A percentile compares a stretch with the other conserved stretches of the same genome.
Evolutionary conservation across 805 yeast species (phyloP).

Genomic region (Jamesozyma hellenica): DNA sequence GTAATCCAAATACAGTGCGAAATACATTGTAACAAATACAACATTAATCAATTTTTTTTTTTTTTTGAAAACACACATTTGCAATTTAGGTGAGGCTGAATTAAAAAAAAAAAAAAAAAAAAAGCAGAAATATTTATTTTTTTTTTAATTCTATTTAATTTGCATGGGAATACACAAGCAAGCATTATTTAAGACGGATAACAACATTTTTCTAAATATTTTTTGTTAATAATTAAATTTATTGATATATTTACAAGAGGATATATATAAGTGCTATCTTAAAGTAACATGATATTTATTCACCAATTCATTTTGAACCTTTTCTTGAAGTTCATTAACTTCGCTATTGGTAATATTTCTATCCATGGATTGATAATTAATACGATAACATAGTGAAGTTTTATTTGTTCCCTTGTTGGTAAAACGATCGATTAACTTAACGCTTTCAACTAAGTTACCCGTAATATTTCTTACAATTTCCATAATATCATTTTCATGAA

Average conservation of each 20-base stretch:
- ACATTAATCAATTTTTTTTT: no score
- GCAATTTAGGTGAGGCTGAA: no score
- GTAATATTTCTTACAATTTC: conserved; percentile 79
- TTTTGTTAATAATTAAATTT: no score
- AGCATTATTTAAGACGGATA: no score
- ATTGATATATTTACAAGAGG: not conserved
- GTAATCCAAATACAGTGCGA: no score
- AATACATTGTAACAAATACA: no score
- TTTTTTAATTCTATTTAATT: no score
- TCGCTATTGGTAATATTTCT: conserved; percentile 80
- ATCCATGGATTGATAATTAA: conserved; percentile 93
- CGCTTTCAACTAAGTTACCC: conserved; percentile 84
- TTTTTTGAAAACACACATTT: no score
- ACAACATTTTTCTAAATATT: no score
- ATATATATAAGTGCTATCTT: conserved; percentile 25
- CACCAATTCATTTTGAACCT: conserved; percentile 50
- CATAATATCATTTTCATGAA: conserved; percentile 89
- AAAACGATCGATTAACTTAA: conserved; percentile 69
- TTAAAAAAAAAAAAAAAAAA: no score
- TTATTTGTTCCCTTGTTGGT: conserved; percentile 72
- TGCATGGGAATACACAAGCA: no score
- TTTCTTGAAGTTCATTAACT: conserved; percentile 60
- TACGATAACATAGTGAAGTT: conserved; percentile 76
- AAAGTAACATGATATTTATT: conserved; percentile 47
- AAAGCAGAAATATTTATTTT: no score